phyloP scores from a whole-genome alignment of 2,329 filamentous ascomycete genomes.

The Trichoderma koningiopsis region DNA sequence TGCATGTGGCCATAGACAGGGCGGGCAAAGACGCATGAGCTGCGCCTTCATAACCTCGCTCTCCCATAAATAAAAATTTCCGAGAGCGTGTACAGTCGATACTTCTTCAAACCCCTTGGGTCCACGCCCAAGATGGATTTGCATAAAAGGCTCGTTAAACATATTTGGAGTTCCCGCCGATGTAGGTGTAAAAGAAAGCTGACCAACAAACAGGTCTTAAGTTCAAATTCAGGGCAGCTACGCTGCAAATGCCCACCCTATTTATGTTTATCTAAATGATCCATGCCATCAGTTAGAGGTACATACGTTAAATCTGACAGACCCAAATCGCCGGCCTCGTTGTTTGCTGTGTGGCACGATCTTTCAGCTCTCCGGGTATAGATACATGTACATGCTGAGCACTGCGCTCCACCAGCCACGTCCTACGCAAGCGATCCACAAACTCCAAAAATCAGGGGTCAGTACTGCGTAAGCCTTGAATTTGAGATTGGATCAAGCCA shows the following conservation, averaged over 20 bases:
- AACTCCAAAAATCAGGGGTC: background rate
- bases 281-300: background rate
- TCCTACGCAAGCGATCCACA: background rate
- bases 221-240: background rate
- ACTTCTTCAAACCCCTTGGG: constrained; percentile 24
- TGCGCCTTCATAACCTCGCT: constrained; percentile 28
- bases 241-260: background rate
- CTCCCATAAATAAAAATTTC: constrained; percentile 26
- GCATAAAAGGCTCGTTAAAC: constrained; percentile 21
- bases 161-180: background rate
- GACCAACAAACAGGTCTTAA: background rate
- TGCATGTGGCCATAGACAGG: constrained; percentile 35
- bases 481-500: background rate
- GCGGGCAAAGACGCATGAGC: constrained; percentile 32
- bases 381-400: background rate
- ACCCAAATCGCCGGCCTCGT: background rate
- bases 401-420: background rate
- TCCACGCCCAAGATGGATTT: constrained; percentile 29
- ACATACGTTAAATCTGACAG: background rate
- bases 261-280: background rate
- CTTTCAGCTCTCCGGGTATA: background rate
- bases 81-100: background rate
- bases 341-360: background rate
- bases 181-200: background rate
- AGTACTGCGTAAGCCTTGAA: background rate